A percentile compares a stretch with the other conserved stretches of the same genome.
Evolutionary conservation across 768 basidiomycete genomes (phyloP).

Genomic region (Pleurotus djamor): DNA sequence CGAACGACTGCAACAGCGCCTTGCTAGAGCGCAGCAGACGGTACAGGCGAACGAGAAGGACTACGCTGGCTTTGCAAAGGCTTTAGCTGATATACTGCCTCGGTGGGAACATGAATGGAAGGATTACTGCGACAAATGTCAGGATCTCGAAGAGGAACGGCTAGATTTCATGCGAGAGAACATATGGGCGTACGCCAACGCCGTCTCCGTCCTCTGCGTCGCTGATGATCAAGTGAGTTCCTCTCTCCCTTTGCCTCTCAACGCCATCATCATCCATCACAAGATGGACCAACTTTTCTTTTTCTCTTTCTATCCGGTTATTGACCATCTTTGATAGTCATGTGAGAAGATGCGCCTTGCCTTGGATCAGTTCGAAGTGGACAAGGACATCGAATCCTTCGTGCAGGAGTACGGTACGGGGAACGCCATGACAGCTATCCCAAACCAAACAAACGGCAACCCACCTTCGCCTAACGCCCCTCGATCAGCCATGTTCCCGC

Average conservation of each 20-base stretch:
- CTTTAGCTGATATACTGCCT: constrained; percentile 70
- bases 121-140: constrained; percentile 88
- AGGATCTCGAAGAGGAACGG: constrained; percentile 94
- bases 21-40: constrained; percentile 86
- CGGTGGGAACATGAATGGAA: constrained; percentile 97
- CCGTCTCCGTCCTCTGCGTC: constrained; percentile 94
- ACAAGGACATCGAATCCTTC: constrained; percentile 86
- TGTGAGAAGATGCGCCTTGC: constrained; percentile 88
- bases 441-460: constrained; percentile 59
- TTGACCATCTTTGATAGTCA: constrained; percentile 58
- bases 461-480: constrained; percentile 42
- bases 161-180: constrained; percentile 93
- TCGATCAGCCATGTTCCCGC: not conserved
- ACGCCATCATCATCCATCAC: not conserved
- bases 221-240: constrained; percentile 85
- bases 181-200: constrained; percentile 95
- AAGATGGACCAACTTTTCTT: not conserved
- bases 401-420: constrained; percentile 90
- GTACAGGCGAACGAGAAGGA: constrained; percentile 92
- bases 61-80: constrained; percentile 82
- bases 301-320: not conserved
- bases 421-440: constrained; percentile 82
- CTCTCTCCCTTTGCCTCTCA: not conserved
- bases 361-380: constrained; percentile 86
- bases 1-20: constrained; percentile 83